Evolutionary conservation across 805 yeast genomes (phyloP).

Genomic region (Cyberlindnera saturnus): DNA sequence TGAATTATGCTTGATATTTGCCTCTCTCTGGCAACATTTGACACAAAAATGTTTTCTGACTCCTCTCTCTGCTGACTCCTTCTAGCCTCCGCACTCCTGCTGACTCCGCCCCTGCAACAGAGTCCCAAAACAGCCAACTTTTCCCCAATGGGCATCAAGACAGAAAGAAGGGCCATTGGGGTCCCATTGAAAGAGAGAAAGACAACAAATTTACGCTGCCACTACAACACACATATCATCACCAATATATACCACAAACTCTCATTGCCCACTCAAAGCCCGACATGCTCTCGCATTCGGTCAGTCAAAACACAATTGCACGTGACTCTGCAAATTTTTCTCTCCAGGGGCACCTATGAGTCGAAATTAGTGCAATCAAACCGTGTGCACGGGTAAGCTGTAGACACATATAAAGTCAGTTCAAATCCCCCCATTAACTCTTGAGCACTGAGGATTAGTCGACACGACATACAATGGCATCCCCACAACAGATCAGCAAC

Average conservation of each 20-base stretch:
- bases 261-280: too few species aligned
- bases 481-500: slow-evolving; percentile 59
- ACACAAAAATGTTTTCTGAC: too few species aligned
- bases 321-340: slow-evolving; percentile 6
- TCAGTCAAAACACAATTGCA: slow-evolving; percentile 8
- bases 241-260: too few species aligned
- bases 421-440: background rate
- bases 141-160: background rate
- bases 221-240: too few species aligned
- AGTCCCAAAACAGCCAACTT: background rate
- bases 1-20: too few species aligned
- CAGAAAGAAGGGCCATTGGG: background rate
- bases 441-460: background rate
- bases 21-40: too few species aligned
- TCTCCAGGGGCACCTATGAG: background rate
- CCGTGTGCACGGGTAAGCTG: too few species aligned
- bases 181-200: too few species aligned
- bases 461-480: slow-evolving; percentile 38
- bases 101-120: background rate
- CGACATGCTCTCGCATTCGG: too few species aligned
- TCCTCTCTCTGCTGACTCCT: too few species aligned
- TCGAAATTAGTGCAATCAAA: background rate
- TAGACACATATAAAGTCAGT: too few species aligned
- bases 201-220: too few species aligned
- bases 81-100: background rate